Percentiles rank a stretch among this genome's conserved stretches.
Evolutionary conservation across 2,329 filamentous ascomycete species (phyloP).

Genomic region (Stylonectria norvegica): DNA sequence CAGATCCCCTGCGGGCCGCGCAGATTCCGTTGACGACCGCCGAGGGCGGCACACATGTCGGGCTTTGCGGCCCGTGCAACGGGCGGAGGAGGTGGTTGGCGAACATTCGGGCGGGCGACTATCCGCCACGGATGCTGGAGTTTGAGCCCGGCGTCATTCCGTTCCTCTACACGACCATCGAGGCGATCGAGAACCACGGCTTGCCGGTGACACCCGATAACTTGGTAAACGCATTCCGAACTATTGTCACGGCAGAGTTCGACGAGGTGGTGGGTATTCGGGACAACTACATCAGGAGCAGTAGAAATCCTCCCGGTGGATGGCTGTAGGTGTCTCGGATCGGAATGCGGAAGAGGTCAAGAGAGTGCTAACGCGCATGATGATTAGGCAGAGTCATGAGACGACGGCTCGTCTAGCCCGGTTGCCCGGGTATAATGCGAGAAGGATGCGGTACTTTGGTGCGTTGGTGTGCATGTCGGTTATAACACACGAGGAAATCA

Average conservation of each 20-base stretch:
- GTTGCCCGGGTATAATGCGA: too few relatives aligned
- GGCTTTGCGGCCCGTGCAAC: constrained; percentile 14
- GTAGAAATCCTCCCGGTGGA: too few relatives aligned
- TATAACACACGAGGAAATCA: too few relatives aligned
- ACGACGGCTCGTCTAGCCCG: too few relatives aligned
- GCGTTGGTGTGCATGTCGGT: too few relatives aligned
- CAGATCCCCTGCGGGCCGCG: rapidly evolving
- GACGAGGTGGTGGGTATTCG: constrained; percentile 2
- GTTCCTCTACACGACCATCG: constrained; percentile 15
- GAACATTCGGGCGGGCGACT: constrained; percentile 7
- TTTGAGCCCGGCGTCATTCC: constrained; percentile 14
- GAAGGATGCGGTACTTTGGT: too few relatives aligned
- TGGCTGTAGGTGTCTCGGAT: too few relatives aligned
- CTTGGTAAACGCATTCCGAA: neutral
- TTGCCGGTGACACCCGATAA: rapidly evolving
- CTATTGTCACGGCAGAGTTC: constrained; percentile 15
- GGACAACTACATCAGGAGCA: neutral
- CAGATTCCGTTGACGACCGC: constrained; percentile 1
- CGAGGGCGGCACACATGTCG: neutral
- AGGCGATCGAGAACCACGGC: constrained; percentile 2
- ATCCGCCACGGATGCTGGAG: constrained; percentile 1
- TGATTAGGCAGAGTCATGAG: too few relatives aligned
- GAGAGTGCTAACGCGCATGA: too few relatives aligned
- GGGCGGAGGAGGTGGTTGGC: constrained; percentile 3
- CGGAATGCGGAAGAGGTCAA: too few relatives aligned